Percentiles rank a stretch among this genome's conserved stretches.
These are phyloP conservation scores for Rhododendron ovatum DNA, from an alignment of 148 eudicot species.

Conservation along the genomic window DNA sequence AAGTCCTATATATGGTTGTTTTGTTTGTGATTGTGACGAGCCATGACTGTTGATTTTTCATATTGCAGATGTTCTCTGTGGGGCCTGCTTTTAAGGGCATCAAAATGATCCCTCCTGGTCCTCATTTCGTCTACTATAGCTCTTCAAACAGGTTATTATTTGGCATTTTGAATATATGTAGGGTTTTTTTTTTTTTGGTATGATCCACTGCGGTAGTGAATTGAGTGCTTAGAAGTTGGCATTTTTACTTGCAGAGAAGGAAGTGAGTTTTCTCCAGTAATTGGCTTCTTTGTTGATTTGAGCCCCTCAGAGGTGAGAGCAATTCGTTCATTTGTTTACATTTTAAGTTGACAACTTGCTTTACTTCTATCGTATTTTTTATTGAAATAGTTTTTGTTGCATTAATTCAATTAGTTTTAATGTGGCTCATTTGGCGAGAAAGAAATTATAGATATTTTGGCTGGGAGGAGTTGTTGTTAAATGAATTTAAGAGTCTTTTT, in stretches of 20 bases:
- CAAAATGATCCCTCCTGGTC: slow-evolving; percentile 97
- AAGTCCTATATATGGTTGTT: not conserved
- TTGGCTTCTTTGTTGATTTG: slow-evolving; percentile 71
- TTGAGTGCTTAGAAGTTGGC: not conserved
- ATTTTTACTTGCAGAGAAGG: slow-evolving; percentile 59
- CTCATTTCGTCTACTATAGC: slow-evolving; percentile 76
- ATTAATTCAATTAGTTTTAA: not conserved
- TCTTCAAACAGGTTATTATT: slow-evolving; percentile 54
- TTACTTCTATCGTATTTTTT: not conserved
- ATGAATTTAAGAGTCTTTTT: not conserved
- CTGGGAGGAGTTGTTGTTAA: not conserved
- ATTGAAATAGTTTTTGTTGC: not conserved
- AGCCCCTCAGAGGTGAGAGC: slow-evolving; percentile 59
- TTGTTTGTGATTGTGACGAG: not conserved
- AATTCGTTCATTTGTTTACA: not conserved
- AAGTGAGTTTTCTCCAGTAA: slow-evolving; percentile 75
- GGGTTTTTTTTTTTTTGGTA: not conserved
- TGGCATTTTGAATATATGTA: not conserved
- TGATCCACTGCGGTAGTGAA: not conserved
- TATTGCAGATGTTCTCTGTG: slow-evolving; percentile 62
- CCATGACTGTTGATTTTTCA: not conserved
- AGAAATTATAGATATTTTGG: not conserved
- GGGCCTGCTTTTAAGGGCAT: slow-evolving; percentile 87
- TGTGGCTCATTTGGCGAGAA: not conserved
- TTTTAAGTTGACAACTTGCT: not conserved